Base-by-base conservation (phyloP, 805 yeast species). In the Schizosaccharomyces lindneri region DNA sequence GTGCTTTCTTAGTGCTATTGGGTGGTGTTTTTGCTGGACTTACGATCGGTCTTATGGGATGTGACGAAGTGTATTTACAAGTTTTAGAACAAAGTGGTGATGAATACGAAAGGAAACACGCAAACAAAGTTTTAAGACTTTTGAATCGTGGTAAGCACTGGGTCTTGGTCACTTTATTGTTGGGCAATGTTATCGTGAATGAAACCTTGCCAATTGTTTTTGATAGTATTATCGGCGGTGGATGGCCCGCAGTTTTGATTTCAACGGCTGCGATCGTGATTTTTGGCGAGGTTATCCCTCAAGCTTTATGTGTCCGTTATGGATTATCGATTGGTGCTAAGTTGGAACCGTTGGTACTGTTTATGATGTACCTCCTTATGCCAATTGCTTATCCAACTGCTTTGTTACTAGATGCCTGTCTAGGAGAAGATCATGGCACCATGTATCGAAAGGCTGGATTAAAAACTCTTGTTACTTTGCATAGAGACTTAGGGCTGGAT, bases 401-500 rank as follows among this genome's bases (percentile, higher is more conserved):
- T 0, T 68, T 80, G 63, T 74, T 90, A 46, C 77, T 90, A 65
- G 98, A 90, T 72, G 77, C 79, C 67, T 78, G 84, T 46, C 76
- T 90, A 43, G 98, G 98, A 62, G 95, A 90, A 73, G 95, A 87
- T 72, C 97, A 90, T 71, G 97, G 98, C 43, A 88, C 95, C 1
- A 81, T 90, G 51, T 90, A 90, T 74, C 87, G 87, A 70, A 87
- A 87, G 71, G 83, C 87, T 5, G 97, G 97, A 0, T 79, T 90
- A 68, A 90, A 93, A 73, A 87, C 97, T 1, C 78, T 90, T 66
- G 98, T 90, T 61, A 87, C 95, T 2, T 75, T 90, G 66, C 98
- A 90, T 71, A 81, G 84, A 68, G 87, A 95, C 24, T 87, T 89
- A 93, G 97, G 96, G 61, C 94, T 85, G 6, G 97, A 93, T 71